These are phyloP conservation scores for Acer negundo DNA, from an alignment of 345 rosid genomes.

Conservation along the genomic window DNA sequence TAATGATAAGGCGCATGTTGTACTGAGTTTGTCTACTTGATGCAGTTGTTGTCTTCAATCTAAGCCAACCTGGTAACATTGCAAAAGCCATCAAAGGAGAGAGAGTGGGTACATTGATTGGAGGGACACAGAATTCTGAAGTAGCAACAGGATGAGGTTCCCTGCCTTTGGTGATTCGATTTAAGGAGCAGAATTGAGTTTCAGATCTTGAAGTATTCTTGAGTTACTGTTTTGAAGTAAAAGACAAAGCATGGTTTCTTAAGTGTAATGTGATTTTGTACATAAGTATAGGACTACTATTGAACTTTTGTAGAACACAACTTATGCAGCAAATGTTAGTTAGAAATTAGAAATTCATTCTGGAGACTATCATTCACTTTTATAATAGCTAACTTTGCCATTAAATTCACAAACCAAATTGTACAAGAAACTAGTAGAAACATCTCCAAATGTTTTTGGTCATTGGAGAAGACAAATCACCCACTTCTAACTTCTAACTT, in stretches of 20 bases:
- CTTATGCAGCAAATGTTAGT: not conserved
- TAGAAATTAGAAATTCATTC: not conserved
- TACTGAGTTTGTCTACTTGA: conserved; percentile 11
- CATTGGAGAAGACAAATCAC: not conserved
- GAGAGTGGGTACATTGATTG: conserved; percentile 81
- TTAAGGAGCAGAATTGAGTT: not conserved
- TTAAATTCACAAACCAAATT: not conserved
- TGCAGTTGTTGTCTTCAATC: conserved; percentile 90
- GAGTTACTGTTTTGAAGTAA: not conserved
- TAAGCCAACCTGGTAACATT: conserved; percentile 80
- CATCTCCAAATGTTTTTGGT: conserved; percentile 1
- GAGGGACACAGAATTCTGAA: conserved; percentile 53
- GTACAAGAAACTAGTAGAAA: not conserved
- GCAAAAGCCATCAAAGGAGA: conserved; percentile 88
- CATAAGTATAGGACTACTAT: not conserved
- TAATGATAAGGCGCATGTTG: not conserved
- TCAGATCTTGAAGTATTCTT: not conserved
- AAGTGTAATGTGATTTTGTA: not conserved
- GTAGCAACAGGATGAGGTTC: conserved; percentile 30
- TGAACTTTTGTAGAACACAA: not conserved
- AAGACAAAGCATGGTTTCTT: not conserved
- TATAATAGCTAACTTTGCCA: too few species aligned
- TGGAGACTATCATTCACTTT: not conserved
- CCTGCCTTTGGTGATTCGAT: not conserved
- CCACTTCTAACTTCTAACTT: not conserved